Evolutionary conservation across 306 rosid species (phyloP), one percentile per base, ranked within the genome.

Genomic region (Astragalus glycyphyllos): DNA sequence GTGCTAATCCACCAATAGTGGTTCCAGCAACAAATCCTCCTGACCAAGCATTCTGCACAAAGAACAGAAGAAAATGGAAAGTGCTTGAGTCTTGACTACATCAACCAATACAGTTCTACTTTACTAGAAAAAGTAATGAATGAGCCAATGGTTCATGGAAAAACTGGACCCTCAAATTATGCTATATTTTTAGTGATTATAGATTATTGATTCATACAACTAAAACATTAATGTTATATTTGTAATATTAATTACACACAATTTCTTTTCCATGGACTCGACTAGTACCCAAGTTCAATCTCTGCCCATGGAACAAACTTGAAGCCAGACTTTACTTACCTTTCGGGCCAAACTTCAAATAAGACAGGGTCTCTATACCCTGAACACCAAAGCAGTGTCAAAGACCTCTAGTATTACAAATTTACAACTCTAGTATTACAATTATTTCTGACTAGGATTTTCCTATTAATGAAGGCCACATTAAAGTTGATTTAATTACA

Each of bases 11-110:
- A 69, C 94, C 96, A 9, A 90, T 85, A 45, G 83, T 85, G 71
- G 92, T 85, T 81, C 96, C 98, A 9, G 96, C 96, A 49, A 84
- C 80, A 76, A 82, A 87, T 66, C 93, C 98, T 50, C 94, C 96
- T 3, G 94, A 90, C 98, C 97, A 93, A 69, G 96, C 96, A 84
- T 89, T 91, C 96, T 91, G 91, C 29, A 61, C 5, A 65, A 44
- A 75, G 4, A 55, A 71, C 68, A 59, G 48, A 58, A 47, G 35
- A 70, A 55, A 75, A 80, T n/a, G 60, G 11, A 73, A 72, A 58
- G 65, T 58, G 29, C 48, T 59, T 66, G 1, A 57, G 12, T 37
- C 20, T 46, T 60, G 34, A 40, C 3, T 51, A 16, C 54, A 69
- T 50, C 63, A 68, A 76, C 60, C 80, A 40, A 76, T 38, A 38